Evolutionary conservation across 2,329 filamentous ascomycete species (phyloP).

Genomic region (Aspergillus fructus): DNA sequence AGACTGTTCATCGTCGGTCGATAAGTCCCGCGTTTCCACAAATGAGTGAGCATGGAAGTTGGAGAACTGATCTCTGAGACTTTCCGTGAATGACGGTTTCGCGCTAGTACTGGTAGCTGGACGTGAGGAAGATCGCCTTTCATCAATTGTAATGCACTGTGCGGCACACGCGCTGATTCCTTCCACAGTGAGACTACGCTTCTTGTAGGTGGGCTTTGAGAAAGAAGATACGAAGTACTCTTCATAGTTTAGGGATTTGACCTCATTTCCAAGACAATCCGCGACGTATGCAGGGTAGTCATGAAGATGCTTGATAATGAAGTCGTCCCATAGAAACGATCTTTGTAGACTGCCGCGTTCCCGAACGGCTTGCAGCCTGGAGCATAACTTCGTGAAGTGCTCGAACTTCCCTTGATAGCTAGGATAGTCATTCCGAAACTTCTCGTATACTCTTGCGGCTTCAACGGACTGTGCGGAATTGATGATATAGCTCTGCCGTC

Average conservation of each 20-base stretch:
- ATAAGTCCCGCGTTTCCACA: constrained; percentile 1
- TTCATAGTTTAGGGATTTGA: constrained; percentile 35
- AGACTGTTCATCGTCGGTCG: constrained; percentile 5
- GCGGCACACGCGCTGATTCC: constrained; percentile 31
- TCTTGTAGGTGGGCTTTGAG: constrained; percentile 33
- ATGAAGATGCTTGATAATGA: constrained; percentile 40
- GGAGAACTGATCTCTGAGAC: constrained; percentile 25
- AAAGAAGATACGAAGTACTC: constrained; percentile 38
- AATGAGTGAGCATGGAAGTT: constrained; percentile 26
- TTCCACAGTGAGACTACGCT: constrained; percentile 36
- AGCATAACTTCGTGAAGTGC: constrained; percentile 41
- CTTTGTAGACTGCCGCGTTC: constrained; percentile 29
- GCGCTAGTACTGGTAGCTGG: background rate
- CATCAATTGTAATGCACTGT: constrained; percentile 17
- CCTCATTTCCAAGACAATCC: constrained; percentile 23
- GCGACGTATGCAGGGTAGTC: constrained; percentile 38
- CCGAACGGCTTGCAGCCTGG: constrained; percentile 34
- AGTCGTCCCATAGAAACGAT: constrained; percentile 48
- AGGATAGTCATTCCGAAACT: constrained; percentile 41
- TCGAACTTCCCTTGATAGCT: constrained; percentile 37
- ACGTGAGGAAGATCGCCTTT: background rate
- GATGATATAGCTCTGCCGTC: constrained; percentile 23
- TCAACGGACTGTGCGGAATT: constrained; percentile 19
- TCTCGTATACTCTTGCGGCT: constrained; percentile 32
- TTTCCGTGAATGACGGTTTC: constrained; percentile 26